These are phyloP conservation scores for Diaporthe caulivora DNA, from an alignment of 2,329 filamentous ascomycete genomes.

Conservation along the genomic window DNA sequence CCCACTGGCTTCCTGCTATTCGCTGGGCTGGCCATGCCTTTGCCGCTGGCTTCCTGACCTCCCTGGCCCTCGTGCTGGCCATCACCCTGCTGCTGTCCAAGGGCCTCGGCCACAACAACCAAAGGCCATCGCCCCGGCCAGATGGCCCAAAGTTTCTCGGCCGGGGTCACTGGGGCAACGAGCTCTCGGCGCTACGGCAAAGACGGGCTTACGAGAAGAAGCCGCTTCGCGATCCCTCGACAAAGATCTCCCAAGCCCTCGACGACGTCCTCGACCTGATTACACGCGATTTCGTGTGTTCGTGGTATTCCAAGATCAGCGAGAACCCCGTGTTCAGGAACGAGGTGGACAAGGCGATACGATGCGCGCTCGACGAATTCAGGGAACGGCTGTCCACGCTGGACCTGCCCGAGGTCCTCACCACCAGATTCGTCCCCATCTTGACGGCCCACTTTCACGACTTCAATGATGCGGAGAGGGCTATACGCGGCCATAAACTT, in stretches of 20 bases:
- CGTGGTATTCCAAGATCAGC: constrained; percentile 92
- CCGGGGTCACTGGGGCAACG: constrained; percentile 75
- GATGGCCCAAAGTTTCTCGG: constrained; percentile 70
- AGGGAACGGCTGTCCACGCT: constrained; percentile 79
- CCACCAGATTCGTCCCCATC: constrained; percentile 86
- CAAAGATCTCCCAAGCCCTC: constrained; percentile 82
- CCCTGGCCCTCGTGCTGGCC: constrained; percentile 67
- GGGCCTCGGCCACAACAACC: constrained; percentile 56
- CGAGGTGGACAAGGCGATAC: constrained; percentile 85
- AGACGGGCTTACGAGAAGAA: constrained; percentile 76
- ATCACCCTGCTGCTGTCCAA: constrained; percentile 74
- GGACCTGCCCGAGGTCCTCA: constrained; percentile 86
- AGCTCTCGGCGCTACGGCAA: constrained; percentile 74
- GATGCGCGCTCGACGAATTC: constrained; percentile 78
- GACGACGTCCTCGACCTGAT: constrained; percentile 84
- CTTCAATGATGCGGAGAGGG: constrained; percentile 89
- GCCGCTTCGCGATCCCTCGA: constrained; percentile 81
- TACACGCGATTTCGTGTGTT: constrained; percentile 84
- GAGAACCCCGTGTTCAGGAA: constrained; percentile 83
- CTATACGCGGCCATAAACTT: constrained; percentile 87
- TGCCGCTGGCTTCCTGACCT: constrained; percentile 73
- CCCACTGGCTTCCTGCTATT: constrained; percentile 84
- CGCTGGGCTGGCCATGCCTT: constrained; percentile 91
- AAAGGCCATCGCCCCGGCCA: constrained; percentile 55
- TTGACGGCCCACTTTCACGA: constrained; percentile 90